Evolutionary conservation across 331 rosid species (phyloP).

Genomic region (Erythrophleum ivorense): DNA sequence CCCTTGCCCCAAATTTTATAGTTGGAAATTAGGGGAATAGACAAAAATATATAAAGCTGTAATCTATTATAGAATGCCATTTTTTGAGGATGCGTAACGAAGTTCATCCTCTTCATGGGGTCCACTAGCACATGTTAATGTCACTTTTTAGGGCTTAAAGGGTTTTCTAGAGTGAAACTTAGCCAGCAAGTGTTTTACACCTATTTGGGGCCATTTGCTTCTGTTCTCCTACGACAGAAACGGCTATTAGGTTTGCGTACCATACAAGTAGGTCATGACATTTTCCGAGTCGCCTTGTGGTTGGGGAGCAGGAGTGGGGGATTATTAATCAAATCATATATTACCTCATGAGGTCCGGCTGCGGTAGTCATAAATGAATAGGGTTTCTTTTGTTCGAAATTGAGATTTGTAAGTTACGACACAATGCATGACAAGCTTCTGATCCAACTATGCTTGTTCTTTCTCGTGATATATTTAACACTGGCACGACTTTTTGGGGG

Average conservation of each 20-base stretch:
- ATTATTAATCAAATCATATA: not conserved
- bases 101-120: slow-evolving; percentile 20
- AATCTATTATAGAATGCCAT: not conserved
- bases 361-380: not conserved
- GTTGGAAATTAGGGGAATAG: not conserved
- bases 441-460: not conserved
- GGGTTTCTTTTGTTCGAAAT: too few species aligned
- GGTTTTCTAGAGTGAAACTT: not conserved
- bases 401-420: not conserved
- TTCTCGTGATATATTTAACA: not conserved
- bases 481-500: too few species aligned
- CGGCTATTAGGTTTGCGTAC: not conserved
- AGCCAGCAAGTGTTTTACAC: not conserved
- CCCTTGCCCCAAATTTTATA: not conserved
- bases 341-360: not conserved
- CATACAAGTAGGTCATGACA: not conserved
- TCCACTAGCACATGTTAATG: not conserved
- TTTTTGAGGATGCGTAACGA: slow-evolving; percentile 20
- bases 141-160: not conserved
- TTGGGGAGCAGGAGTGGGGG: not conserved
- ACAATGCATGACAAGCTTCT: not conserved
- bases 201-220: not conserved
- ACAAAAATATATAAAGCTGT: slow-evolving; percentile 12
- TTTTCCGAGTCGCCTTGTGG: not conserved
- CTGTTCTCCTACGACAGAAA: not conserved